Evolutionary conservation across 2,329 filamentous ascomycete species (phyloP), one percentile per base, ranked within the genome.

Genomic region (Chalaropsis ovoidea): DNA sequence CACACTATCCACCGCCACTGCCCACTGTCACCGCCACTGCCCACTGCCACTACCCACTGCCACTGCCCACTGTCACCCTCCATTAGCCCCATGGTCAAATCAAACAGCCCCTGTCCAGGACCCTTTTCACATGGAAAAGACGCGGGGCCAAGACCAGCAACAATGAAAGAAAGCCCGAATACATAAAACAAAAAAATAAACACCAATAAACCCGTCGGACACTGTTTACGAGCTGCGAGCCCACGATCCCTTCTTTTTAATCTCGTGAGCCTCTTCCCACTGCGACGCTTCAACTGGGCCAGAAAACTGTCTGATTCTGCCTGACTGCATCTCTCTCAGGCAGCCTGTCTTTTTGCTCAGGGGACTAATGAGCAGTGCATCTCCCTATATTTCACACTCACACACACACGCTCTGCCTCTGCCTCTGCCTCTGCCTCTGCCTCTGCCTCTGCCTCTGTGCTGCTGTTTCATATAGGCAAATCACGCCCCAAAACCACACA

Each of bases 121-220:
- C 54, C 54, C 54, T 58, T 58, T 58, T 58, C 54, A 58, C 54
- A 58, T 58, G 54, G 54, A 17, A 58, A 39, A 58, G 8, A n/a
- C 24, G 31, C 10, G 54, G 31, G 15, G n/a, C n/a, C 22, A 24
- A 24, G 54, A 11, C 11, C n/a, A 61, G 58, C 42, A 22, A n/a
- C 17, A 61, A 24, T 7, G 24, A 42, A 13, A 61, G 41, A 42
- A 41, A 61, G 22, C 2, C 13, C 17, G 56, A n/a, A 60, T 43
- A 43, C n/a, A 49, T 10, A 62, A 22, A 11, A 6, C 49, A 15
- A 52, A 15, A 27, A 52, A 52, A 27, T 17, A 52, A 52, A 19
- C 42, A 43, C 42, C 7, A 43, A 7, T 3, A 35, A 39, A 47
- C 31, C 31, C 31, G 3, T 6, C 31, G 31, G 31, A 6, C 31